Evolutionary conservation across 106 monocot species (phyloP), one percentile per base, ranked within the genome.

Genomic region (Narthecium ossifragum): DNA sequence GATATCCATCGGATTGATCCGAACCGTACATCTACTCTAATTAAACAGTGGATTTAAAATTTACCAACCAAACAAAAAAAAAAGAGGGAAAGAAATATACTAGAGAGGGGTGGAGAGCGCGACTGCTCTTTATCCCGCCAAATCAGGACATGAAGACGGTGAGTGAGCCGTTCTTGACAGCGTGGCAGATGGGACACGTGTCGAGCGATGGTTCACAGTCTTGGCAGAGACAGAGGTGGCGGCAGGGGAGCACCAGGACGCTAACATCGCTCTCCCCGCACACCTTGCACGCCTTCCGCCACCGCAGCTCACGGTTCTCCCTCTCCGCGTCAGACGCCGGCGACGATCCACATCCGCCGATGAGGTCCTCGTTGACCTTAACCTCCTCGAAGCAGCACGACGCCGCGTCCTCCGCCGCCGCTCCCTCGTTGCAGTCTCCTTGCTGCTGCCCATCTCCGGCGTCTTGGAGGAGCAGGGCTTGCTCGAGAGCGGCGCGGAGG

Each of bases 221-320:
- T 48, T 62, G 63, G 84, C 84, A 88, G 5, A 84, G 34, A 63
- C 77, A 80, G 0, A 88, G 67, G 49, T 88, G 88, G 53, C 68
- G 55, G 72, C 88, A 88, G 17, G 84, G 88, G 20, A 84, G 73
- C 56, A 88, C 47, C 63, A 88, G 72, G 9, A 78, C 69, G 43
- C 71, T 61, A 14, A 58, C 80, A 15, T 78, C 88, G 46, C 38
- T 26, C 14, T 54, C 74, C 33, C 61, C 34, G 74, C 88, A 88
- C 17, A 64, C 51, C 75, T 53, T 76, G 74, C 88, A 88, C 34
- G 21, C 13, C 32, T 39, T 48, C 53, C 59, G 52, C 26, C 46
- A 15, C 13, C 58, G 27, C 8, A 29, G 53, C 49, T 15, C 26
- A 49, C 13, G 8, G 6, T 21, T 46, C 24, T 17, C 34, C 28